Base-by-base conservation (phyloP, 2,329 filamentous ascomycete species). In the Didymella keratinophila region DNA sequence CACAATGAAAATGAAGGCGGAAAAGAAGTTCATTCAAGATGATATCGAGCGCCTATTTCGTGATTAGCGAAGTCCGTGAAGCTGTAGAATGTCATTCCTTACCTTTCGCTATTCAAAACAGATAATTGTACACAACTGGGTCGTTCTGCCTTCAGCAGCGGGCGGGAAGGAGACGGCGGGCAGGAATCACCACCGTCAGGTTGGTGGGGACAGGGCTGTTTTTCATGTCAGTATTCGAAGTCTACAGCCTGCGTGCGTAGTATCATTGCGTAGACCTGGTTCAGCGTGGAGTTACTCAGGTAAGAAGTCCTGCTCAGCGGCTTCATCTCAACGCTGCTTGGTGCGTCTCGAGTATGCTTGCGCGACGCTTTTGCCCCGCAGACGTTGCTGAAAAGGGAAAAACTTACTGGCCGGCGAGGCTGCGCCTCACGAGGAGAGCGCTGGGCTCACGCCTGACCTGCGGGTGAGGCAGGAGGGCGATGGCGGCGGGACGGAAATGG, bases 351-450 rank as follows among this genome's bases (percentile, higher is more conserved):
- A 44, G 16, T 20, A 28, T 18, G 42, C 12, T 28, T 14, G 23
- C 42, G 42, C 16, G 30, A 21, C 21, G 14, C 39, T 42, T 25
- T 25, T 3, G 11, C 11, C 2, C 11, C 2, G 20, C 12, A 42
- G 20, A 23, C 10, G 12, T 12, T 16, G 12, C 23, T 9, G 14
- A n/a, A 9, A 32, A 16, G 21, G 28, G 11, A 21, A 20, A 27
- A 12, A 43, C 37, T 48, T 54, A 48, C 52, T 48, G 52, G 44
- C 27, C 28, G 21, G 36, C 21, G 28, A 25, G 20, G 21, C 44
- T 43, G 36, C 52, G 52, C 20, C 52, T 48, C 34, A 54, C 27
- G 4, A 54, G 25, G 4, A 54, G 52, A 28, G 36, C 51, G 14
- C 43, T 42, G n/a, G 51, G 42, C 50, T 39, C 36, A 20, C 36